These are phyloP conservation scores for Calycina herbarum DNA, from an alignment of 2,329 filamentous ascomycete species.

Conservation along the genomic window DNA sequence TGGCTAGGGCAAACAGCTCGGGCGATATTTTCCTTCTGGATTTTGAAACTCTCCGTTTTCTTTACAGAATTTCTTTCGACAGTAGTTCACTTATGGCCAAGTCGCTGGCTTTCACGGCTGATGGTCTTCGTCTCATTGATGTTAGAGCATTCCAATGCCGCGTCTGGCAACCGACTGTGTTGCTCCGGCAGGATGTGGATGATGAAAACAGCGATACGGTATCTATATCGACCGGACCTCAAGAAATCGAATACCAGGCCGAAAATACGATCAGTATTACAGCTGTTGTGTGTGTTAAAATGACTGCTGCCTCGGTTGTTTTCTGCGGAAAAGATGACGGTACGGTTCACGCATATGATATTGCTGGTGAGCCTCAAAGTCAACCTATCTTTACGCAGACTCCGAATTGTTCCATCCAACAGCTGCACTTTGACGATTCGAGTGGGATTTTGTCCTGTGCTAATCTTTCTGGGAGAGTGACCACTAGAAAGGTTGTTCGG, in stretches of 20 bases:
- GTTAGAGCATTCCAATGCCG: conserved; percentile 36
- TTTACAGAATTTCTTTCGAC: conserved; percentile 29
- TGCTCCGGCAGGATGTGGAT: conserved; percentile 33
- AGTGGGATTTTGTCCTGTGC: conserved; percentile 31
- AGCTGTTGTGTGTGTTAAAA: conserved; percentile 14
- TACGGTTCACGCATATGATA: conserved; percentile 29
- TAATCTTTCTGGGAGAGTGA: conserved; percentile 32
- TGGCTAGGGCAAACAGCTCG: conserved; percentile 28
- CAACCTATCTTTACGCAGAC: conserved; percentile 31
- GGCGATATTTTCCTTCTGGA: conserved; percentile 29
- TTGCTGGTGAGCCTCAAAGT: conserved; percentile 20
- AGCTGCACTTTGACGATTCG: conserved; percentile 27
- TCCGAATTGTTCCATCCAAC: conserved; percentile 31
- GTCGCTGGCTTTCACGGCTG: conserved; percentile 35
- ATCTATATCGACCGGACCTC: not conserved
- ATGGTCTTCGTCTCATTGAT: conserved; percentile 39
- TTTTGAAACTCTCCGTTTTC: conserved; percentile 22
- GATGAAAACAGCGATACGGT: conserved; percentile 17
- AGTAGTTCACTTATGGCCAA: conserved; percentile 32
- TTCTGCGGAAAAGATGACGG: conserved; percentile 35
- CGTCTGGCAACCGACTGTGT: conserved; percentile 40
- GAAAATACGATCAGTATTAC: conserved; percentile 29
- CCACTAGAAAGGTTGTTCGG: conserved; percentile 17
- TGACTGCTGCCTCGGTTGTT: conserved; percentile 22
- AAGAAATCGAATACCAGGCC: conserved; percentile 17